Evolutionary conservation across 352 stramenopile genomes (phyloP).

Genomic region (Pythium sp.): DNA sequence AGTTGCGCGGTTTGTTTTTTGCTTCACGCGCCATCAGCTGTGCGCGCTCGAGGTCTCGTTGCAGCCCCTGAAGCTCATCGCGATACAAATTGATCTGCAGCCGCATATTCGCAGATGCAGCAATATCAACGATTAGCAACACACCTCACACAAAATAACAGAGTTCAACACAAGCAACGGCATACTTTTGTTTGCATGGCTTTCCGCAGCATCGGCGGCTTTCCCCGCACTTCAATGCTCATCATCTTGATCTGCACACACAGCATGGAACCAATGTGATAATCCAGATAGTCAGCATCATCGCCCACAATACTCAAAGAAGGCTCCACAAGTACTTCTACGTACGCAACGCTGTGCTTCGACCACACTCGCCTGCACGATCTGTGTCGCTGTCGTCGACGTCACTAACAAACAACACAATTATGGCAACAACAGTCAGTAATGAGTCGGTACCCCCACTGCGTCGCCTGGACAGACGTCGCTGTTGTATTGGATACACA

Average conservation of each 20-base stretch:
- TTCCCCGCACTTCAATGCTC: slow-evolving; percentile 69
- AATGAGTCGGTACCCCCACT: background rate
- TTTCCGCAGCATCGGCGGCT: slow-evolving; percentile 54
- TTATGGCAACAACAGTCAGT: background rate
- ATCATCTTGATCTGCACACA: slow-evolving; percentile 71
- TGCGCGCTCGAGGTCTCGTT: slow-evolving; percentile 66
- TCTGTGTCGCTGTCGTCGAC: slow-evolving; percentile 38
- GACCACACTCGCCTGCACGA: slow-evolving; percentile 58
- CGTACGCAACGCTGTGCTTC: slow-evolving; percentile 72
- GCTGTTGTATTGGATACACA: background rate
- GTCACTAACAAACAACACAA: slow-evolving; percentile 19
- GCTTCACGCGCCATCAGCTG: slow-evolving; percentile 61
- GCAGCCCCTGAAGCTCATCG: slow-evolving; percentile 64
- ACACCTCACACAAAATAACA: background rate
- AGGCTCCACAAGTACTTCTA: slow-evolving; percentile 2
- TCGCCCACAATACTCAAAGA: background rate
- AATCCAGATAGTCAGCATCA: background rate
- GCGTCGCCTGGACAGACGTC: background rate
- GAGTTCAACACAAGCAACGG: background rate
- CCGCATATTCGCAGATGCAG: background rate
- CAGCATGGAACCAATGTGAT: slow-evolving; percentile 1
- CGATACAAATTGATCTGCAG: slow-evolving; percentile 62
- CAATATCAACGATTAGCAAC: background rate
- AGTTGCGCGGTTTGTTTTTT: slow-evolving; percentile 26
- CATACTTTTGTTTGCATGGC: slow-evolving; percentile 69